These are phyloP conservation scores for Wickerhamomyces bisporus DNA, from an alignment of 805 yeast species.

Conservation along the genomic window DNA sequence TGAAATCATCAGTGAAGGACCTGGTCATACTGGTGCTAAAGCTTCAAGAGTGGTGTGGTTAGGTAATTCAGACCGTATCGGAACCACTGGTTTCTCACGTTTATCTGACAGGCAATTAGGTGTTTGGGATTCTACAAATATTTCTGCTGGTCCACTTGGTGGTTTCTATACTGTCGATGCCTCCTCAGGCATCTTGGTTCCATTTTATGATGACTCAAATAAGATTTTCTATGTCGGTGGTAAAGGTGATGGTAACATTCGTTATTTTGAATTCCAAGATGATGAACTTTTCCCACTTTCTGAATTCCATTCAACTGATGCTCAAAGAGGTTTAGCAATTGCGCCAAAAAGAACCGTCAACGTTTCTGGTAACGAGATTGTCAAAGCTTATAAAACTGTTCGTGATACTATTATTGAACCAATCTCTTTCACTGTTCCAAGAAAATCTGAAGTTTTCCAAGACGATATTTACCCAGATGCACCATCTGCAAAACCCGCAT, in stretches of 20 bases:
- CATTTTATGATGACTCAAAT: conserved; percentile 79
- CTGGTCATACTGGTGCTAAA: conserved; percentile 92
- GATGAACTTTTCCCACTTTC: conserved; percentile 80
- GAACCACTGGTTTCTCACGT: conserved; percentile 92
- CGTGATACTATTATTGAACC: conserved; percentile 85
- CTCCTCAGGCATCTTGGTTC: conserved; percentile 91
- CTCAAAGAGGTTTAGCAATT: conserved; percentile 94
- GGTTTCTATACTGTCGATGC: conserved; percentile 85
- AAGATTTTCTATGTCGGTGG: conserved; percentile 86
- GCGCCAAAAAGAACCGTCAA: conserved; percentile 81
- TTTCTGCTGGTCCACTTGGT: conserved; percentile 79
- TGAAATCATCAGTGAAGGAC: conserved; percentile 71
- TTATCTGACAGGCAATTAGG: conserved; percentile 94
- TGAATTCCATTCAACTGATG: conserved; percentile 84
- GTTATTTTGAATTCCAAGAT: conserved; percentile 84
- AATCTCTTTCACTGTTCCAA: conserved; percentile 86
- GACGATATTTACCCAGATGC: conserved; percentile 90
- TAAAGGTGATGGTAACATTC: conserved; percentile 96
- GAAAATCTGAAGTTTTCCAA: conserved; percentile 90
- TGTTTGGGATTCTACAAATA: conserved; percentile 78
- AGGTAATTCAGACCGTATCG: conserved; percentile 78
- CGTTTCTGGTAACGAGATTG: conserved; percentile 77
- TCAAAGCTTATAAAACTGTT: conserved; percentile 80
- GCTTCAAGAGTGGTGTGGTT: conserved; percentile 86
- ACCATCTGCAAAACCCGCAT: conserved; percentile 74